Evolutionary conservation across 352 stramenopile species (phyloP), one percentile per base, ranked within the genome.

Genomic region (Saprolegnia diclina): DNA sequence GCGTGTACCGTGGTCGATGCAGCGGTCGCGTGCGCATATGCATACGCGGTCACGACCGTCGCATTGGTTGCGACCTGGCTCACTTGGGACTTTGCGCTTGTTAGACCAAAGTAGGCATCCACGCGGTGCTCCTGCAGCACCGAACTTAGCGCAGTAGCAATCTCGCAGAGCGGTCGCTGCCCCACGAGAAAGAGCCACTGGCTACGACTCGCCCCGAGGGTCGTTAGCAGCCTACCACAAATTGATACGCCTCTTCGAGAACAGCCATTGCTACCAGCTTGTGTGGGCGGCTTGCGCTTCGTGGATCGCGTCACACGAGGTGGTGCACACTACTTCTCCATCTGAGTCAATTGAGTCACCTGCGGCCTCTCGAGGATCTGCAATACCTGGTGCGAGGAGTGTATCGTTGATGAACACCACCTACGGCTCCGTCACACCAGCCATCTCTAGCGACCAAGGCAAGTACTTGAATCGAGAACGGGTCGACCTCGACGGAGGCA

Each of bases 161-260:
- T 2, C 5, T 54, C 2, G 24, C 46, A 54, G n/a, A 54, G 24
- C 24, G 46, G 46, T 29, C 46, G 24, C 24, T 54, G 46, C 24
- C 46, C 46, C n/a, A 29, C 46, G 24, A 54, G 2, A 54, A 54
- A 54, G 24, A 54, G 46, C 46, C 46, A 54, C 24, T 54, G n/a
- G 24, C n/a, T 29, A 5, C 24, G n/a, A 54, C 46, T 54, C 2
- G 46, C n/a, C 2, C n/a, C 24, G 24, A 54, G 46, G n/a, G 46
- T 54, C n/a, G n/a, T 54, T 54, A 6, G 2, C n/a, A 54, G 46
- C 46, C 46, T 54, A 21, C n/a, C n/a, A 52, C 45, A 54, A 54
- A 54, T 54, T 54, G n/a, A 54, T 29, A 54, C 5, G 46, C 5
- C n/a, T 54, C n/a, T 2, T 54, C 29, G 29, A 35, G 29, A 35